A percentile compares a stretch with the other conserved stretches of the same genome.
Evolutionary conservation across 306 rosid genomes (phyloP).

Genomic region (Oxytropis ochrocephala): DNA sequence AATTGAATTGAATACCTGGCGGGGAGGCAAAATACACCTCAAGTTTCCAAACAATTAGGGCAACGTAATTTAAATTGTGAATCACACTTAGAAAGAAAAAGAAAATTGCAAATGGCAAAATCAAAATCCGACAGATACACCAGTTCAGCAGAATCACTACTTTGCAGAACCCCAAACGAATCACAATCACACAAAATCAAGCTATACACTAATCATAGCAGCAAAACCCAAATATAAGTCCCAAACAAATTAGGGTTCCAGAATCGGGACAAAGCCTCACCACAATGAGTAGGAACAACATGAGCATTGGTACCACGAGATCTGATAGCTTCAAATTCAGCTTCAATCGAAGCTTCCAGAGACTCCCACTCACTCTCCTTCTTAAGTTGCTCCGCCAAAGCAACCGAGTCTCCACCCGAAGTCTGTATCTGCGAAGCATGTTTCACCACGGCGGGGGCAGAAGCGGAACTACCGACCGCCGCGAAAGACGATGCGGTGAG

Average conservation of each 20-base stretch:
- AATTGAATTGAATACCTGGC: neutral
- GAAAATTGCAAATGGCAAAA: neutral
- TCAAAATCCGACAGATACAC: neutral
- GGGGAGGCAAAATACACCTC: neutral
- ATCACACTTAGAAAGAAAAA: neutral
- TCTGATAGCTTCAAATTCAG: slow-evolving; percentile 69
- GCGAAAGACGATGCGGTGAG: neutral
- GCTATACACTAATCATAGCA: neutral
- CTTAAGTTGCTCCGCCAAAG: slow-evolving; percentile 40
- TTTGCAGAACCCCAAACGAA: neutral
- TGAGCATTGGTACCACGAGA: slow-evolving; percentile 68
- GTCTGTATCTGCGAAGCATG: slow-evolving; percentile 10
- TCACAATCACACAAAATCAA: neutral
- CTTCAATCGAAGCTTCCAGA: slow-evolving; percentile 63
- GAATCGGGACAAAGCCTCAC: slow-evolving; percentile 38
- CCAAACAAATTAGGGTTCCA: slow-evolving; percentile 26
- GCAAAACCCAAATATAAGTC: neutral
- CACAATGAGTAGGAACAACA: slow-evolving; percentile 82
- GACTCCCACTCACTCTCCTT: slow-evolving; percentile 55
- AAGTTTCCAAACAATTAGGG: neutral
- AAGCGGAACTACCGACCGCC: neutral
- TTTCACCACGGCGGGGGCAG: slow-evolving; percentile 35
- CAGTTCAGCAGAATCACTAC: slow-evolving; percentile 1
- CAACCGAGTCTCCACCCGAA: slow-evolving; percentile 19
- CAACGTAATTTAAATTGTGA: neutral